Evolutionary conservation across 768 basidiomycete species (phyloP).

Genomic region (Rhodotorula diobovata): DNA sequence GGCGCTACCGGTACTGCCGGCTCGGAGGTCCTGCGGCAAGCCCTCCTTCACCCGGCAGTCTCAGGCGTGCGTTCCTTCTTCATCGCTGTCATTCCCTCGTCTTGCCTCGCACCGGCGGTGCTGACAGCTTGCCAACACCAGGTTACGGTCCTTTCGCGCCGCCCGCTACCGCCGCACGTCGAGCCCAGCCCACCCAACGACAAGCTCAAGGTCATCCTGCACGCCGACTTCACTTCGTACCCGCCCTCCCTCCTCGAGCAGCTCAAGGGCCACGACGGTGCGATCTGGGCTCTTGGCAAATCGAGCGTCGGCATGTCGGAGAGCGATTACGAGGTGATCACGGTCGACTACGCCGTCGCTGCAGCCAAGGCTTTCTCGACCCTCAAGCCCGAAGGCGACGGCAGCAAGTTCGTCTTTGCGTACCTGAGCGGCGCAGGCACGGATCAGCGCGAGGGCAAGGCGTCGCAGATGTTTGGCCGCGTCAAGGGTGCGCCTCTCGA

Average conservation of each 20-base stretch:
- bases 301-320: conserved; percentile 3
- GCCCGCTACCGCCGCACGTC: conserved; percentile 18
- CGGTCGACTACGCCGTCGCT: conserved; percentile 41
- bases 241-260: conserved; percentile 8
- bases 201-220: conserved; percentile 20
- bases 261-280: conserved; percentile 17
- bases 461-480: conserved; percentile 16
- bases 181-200: background rate
- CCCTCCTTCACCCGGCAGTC: conserved; percentile 2
- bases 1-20: conserved; percentile 24
- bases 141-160: conserved; percentile 33
- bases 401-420: conserved; percentile 46
- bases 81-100: too few species aligned
- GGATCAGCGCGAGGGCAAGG: conserved; percentile 4
- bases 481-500: conserved; percentile 34
- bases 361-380: conserved; percentile 24
- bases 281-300: conserved; percentile 24
- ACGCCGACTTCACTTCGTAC: conserved; percentile 21
- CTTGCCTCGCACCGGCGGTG: too few species aligned
- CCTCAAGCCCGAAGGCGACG: background rate
- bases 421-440: conserved; percentile 21
- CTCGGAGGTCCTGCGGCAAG: conserved; percentile 15
- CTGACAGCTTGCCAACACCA: background rate
- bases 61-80: background rate
- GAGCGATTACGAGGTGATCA: conserved; percentile 43